Evolutionary conservation across 805 yeast species (phyloP).

Genomic region (Yarrowia sp.): DNA sequence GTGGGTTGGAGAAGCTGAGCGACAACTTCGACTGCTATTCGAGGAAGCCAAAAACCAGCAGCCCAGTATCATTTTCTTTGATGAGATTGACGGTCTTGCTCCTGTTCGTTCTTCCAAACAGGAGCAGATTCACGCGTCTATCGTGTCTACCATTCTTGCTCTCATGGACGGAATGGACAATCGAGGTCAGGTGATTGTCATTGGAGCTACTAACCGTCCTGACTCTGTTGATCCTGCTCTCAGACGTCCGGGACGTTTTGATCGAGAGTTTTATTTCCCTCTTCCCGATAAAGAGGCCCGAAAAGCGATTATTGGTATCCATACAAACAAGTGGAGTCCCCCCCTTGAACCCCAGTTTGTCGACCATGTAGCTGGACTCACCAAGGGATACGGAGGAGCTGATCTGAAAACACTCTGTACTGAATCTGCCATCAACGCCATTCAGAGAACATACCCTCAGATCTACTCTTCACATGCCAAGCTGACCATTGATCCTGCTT

Average conservation of each 20-base stretch:
- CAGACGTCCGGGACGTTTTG: conserved; percentile 95
- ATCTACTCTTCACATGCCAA: conserved; percentile 77
- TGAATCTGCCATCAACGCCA: conserved; percentile 89
- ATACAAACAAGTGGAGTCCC: conserved; percentile 87
- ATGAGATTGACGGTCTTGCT: conserved; percentile 96
- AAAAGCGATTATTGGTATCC: conserved; percentile 73
- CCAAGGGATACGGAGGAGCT: conserved; percentile 98
- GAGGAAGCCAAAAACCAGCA: conserved; percentile 96
- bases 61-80: conserved; percentile 94
- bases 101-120: conserved; percentile 97
- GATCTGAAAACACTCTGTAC: conserved; percentile 92
- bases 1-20: conserved; percentile 99
- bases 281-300: conserved; percentile 82
- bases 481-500: conserved; percentile 64
- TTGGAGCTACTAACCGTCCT: conserved; percentile 97
- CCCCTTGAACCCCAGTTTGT: conserved; percentile 59
- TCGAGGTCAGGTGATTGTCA: conserved; percentile 95
- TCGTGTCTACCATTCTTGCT: conserved; percentile 91
- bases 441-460: conserved; percentile 90
- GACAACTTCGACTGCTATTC: conserved; percentile 83
- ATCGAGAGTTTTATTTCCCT: conserved; percentile 94
- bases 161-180: conserved; percentile 99
- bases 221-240: conserved; percentile 98
- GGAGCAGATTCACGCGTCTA: conserved; percentile 97
- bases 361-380: conserved; percentile 65